Base-by-base conservation (phyloP, 2,329 filamentous ascomycete genomes). In the Metarhizium robertsii region DNA sequence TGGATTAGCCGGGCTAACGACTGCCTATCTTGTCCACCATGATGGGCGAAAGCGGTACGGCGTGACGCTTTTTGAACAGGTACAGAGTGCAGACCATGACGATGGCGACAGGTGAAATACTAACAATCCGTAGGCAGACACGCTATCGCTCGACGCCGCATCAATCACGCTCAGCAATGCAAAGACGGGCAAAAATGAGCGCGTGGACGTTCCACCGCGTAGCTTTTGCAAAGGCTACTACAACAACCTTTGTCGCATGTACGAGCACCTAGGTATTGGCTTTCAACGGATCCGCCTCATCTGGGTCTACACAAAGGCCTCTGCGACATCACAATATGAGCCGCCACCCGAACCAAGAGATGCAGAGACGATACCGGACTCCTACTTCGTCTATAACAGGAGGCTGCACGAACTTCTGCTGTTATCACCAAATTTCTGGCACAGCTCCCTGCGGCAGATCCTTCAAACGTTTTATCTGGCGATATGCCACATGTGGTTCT, bases 371-470 rank as follows among this genome's bases (percentile, higher is more conserved):
- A 56, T 58, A 8, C 56, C 69, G 1, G 69, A 66, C 10, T 64
- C 71, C 20, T 79, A 80, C 63, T 79, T 80, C 55, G 67, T 79
- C 14, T 76, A 84, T 60, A 73, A 79, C 0, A 82, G 78, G 2
- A 80, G 81, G 46, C 67, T 77, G 40, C 79, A 83, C 60, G 71
- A 72, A 58, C 62, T 75, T 16, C 73, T 73, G 0, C 73, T 78
- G 4, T 67, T 69, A 5, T 65, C 73, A 55, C 73, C 73, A 2
- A 70, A 72, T 0, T 68, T 63, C 4, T 56, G 55, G 55, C 66
- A 68, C 2, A 63, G 67, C 1, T 58, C 73, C 25, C 50, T 73
- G n/a, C 48, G 61, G 1, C 75, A 78, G 62, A 45, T 78, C 0
- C 40, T 73, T 4, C 75, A 81, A 58, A 66, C 74, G 0, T 42